Evolutionary conservation across 129 eudicot species (phyloP).

Genomic region (Pittosporum tobira): DNA sequence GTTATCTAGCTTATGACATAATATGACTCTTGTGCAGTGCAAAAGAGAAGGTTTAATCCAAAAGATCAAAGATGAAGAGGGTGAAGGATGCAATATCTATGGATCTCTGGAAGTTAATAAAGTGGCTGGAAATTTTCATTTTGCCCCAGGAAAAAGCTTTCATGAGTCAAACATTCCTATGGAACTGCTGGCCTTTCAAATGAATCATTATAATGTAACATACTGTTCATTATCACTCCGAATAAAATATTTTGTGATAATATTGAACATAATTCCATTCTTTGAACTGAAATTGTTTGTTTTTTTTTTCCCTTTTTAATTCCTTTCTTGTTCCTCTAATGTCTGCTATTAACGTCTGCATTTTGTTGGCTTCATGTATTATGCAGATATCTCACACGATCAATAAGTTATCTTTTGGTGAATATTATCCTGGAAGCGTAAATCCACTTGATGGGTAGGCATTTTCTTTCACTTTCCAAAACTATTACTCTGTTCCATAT

Average conservation of each 20-base stretch:
- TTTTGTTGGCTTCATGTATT: slow-evolving; percentile 13
- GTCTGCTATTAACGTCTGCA: background rate
- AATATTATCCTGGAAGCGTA: slow-evolving; percentile 61
- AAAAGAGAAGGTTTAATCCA: slow-evolving; percentile 89
- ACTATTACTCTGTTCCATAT: background rate
- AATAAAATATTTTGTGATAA: background rate
- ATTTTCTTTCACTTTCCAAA: background rate
- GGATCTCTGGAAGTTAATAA: slow-evolving; percentile 88
- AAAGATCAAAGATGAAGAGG: slow-evolving; percentile 81
- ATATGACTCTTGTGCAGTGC: slow-evolving; percentile 38
- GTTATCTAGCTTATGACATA: slow-evolving; percentile 1
- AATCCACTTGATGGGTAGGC: slow-evolving; percentile 83
- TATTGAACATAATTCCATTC: slow-evolving; percentile 1
- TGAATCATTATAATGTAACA: slow-evolving; percentile 69
- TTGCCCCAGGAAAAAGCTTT: slow-evolving; percentile 80
- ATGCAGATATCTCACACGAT: slow-evolving; percentile 87
- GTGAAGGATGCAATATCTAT: slow-evolving; percentile 92
- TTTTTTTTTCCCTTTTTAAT: background rate
- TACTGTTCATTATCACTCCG: background rate
- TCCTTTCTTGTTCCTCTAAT: slow-evolving; percentile 5
- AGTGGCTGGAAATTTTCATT: slow-evolving; percentile 96
- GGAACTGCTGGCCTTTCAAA: slow-evolving; percentile 62
- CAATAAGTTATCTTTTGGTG: slow-evolving; percentile 75
- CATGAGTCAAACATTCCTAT: slow-evolving; percentile 50
- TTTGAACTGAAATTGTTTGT: background rate